Evolutionary conservation across 805 yeast genomes (phyloP).

Genomic region (Wickerhamomyces tratensis): DNA sequence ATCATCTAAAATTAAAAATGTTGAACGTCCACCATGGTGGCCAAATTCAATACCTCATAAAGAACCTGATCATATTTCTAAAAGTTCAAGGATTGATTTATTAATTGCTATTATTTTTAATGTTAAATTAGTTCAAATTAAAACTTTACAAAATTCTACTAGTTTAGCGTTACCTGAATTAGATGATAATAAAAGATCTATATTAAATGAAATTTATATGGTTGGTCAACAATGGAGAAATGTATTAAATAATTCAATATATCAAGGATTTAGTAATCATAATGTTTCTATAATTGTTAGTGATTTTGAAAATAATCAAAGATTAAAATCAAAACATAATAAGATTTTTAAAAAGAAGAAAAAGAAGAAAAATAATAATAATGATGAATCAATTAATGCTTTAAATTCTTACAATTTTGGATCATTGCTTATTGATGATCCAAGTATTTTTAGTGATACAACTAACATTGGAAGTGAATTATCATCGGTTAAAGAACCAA

Average conservation of each 20-base stretch:
- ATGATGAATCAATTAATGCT: not conserved
- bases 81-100: slow-evolving; percentile 42
- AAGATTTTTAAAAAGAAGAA: too few relatives aligned
- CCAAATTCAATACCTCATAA: slow-evolving; percentile 46
- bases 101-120: slow-evolving; percentile 20
- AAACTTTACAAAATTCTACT: too few relatives aligned
- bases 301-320: not conserved
- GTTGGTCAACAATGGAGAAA: not conserved
- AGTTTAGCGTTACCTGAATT: not conserved
- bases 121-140: too few relatives aligned
- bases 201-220: slow-evolving; percentile 9
- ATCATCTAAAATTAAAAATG: slow-evolving; percentile 22
- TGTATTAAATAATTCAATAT: too few relatives aligned
- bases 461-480: too few relatives aligned
- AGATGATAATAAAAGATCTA: slow-evolving; percentile 1
- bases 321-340: not conserved
- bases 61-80: slow-evolving; percentile 68
- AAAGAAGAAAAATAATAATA: too few relatives aligned
- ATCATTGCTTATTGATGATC: too few relatives aligned
- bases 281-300: not conserved
- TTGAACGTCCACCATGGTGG: slow-evolving; percentile 63
- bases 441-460: too few relatives aligned
- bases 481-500: too few relatives aligned
- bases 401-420: too few relatives aligned
- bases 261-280: too few relatives aligned